These are phyloP conservation scores for Bothriochloa decipiens DNA, from an alignment of 176 grass and related monocot species.

Conservation along the genomic window DNA sequence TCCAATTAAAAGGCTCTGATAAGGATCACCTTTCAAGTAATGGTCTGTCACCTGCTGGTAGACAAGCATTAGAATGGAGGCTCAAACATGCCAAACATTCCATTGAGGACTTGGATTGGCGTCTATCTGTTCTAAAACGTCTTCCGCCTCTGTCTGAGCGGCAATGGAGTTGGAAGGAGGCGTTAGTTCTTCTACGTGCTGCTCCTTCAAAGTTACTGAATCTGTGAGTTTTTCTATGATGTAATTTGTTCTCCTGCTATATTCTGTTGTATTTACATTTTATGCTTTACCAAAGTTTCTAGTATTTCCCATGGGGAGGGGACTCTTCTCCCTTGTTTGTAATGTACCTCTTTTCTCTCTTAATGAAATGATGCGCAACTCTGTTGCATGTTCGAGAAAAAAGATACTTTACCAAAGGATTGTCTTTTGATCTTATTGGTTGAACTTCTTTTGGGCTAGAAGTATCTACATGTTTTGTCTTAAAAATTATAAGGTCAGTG, in stretches of 20 bases:
- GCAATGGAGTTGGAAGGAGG: constrained; percentile 97
- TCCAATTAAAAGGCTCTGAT: constrained; percentile 53
- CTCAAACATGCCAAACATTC: constrained; percentile 68
- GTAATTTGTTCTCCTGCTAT: constrained; percentile 33
- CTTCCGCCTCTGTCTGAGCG: constrained; percentile 72
- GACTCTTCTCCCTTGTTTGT: not conserved
- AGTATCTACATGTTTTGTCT: constrained; percentile 4
- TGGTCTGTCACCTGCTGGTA: constrained; percentile 58
- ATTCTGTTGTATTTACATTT: constrained; percentile 24
- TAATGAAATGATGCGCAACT: not conserved
- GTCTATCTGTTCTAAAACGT: constrained; percentile 78
- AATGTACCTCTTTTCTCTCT: not conserved
- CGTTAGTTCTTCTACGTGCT: constrained; percentile 86
- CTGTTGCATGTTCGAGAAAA: not conserved
- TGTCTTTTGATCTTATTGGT: not conserved
- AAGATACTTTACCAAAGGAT: constrained; percentile 3
- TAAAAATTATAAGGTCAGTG: constrained; percentile 1
- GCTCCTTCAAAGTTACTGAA: constrained; percentile 96
- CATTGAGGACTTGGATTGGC: constrained; percentile 88
- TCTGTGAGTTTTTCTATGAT: constrained; percentile 66
- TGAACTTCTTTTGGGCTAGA: constrained; percentile 17
- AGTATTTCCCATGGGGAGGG: not conserved
- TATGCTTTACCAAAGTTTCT: not conserved
- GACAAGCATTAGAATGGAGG: constrained; percentile 86
- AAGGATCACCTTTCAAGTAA: constrained; percentile 53